Percentiles rank a stretch among this genome's conserved stretches.
Conservation (phyloP, 169 alveolate species). For the Plasmodium gonderi region DNA sequence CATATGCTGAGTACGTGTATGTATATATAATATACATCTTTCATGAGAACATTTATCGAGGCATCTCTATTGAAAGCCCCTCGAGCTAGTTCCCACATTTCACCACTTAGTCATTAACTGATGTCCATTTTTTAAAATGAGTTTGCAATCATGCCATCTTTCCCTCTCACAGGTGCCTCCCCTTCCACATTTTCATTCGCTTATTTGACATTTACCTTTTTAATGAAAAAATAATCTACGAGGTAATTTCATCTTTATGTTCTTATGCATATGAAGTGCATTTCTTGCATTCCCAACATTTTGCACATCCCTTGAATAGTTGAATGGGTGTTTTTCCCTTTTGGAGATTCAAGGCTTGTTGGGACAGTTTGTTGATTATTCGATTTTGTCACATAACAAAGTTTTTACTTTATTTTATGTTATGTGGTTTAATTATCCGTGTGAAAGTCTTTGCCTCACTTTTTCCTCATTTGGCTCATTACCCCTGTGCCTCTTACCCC, state of each 20-base stretch:
- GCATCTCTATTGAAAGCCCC: too few species aligned
- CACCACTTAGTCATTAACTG: background rate
- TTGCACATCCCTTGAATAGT: background rate
- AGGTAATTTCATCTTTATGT: conserved; percentile 13
- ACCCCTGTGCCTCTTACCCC: background rate
- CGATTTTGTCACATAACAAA: background rate
- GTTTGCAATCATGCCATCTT: background rate
- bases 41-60: too few species aligned
- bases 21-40: background rate
- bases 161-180: conserved; percentile 38
- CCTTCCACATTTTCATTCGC: conserved; percentile 63
- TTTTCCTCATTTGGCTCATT: background rate
- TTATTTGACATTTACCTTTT: conserved; percentile 63
- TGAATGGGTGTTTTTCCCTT: background rate
- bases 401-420: too few species aligned
- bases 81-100: too few species aligned
- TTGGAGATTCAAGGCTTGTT: background rate
- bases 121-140: background rate
- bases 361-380: background rate
- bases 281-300: background rate
- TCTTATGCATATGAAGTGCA: background rate
- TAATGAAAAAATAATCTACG: conserved; percentile 59
- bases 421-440: background rate
- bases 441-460: too few species aligned
- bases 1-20: background rate